A percentile compares a stretch with the other conserved stretches of the same genome.
These are phyloP conservation scores for Avena sativa DNA, from an alignment of 176 grass and related monocot genomes.

Conservation along the genomic window DNA sequence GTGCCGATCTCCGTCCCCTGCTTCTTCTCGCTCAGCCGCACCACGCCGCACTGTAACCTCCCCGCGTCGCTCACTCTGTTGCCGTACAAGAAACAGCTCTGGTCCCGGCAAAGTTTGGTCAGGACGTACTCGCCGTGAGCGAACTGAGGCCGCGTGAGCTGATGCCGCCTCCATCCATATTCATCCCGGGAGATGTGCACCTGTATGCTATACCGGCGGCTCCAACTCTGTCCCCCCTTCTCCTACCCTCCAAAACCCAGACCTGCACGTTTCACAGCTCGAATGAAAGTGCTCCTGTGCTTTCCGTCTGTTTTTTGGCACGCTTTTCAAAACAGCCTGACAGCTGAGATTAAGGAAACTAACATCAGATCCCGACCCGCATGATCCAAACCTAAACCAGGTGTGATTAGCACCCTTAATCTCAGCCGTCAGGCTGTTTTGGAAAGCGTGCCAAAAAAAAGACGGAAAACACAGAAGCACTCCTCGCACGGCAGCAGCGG, in stretches of 20 bases:
- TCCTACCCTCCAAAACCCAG: background rate
- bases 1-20: background rate
- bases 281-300: too few relatives aligned
- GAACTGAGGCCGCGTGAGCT: background rate
- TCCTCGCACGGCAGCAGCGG: conserved; percentile 13
- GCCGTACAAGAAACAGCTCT: background rate
- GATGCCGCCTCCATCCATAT: background rate
- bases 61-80: background rate
- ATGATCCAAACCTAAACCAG: too few relatives aligned
- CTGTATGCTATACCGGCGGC: background rate
- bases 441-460: too few relatives aligned
- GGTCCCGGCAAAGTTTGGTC: background rate
- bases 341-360: too few relatives aligned
- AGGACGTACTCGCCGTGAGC: background rate
- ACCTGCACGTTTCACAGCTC: background rate
- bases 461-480: too few relatives aligned
- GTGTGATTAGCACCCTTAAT: too few relatives aligned
- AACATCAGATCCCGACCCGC: too few relatives aligned
- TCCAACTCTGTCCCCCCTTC: background rate
- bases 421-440: too few relatives aligned
- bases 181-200: background rate
- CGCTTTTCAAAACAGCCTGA: background rate
- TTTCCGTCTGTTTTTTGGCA: too few relatives aligned
- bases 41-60: background rate
- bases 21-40: background rate